Base-by-base conservation (phyloP, 2,329 filamentous ascomycete genomes). In the Calycina herbarum region DNA sequence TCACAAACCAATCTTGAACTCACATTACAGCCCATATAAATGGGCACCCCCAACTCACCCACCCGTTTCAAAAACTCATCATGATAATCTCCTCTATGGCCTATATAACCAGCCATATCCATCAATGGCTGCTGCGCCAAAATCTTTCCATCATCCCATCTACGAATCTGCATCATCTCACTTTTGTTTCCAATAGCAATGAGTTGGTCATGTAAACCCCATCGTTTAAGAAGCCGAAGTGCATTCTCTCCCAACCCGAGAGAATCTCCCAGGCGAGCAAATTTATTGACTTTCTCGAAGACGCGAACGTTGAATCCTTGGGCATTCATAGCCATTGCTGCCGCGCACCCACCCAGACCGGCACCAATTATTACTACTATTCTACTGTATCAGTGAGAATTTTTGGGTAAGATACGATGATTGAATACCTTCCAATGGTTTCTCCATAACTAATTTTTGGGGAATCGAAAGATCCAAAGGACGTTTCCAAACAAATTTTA, bases 91-190 rank as follows among this genome's bases (percentile, higher is more conserved):
- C 79, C 79, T 6, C 79, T 73, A 68, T 81, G 79, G 2, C 79
- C 79, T 62, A 81, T 81, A 65, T 81, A 80, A 5, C 79, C 79
- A 2, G 81, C 81, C 81, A 82, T 82, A 72, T 82, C 80, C 80
- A 82, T 82, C 42, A 83, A 72, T 10, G 80, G 80, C 70, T 83
- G 81, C 63, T 78, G 76, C 0, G 80, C 81, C 3, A 82, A 73
- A 31, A 81, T 76, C 71, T 80, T 81, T 7, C 81, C 81, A 69
- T 82, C 80, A 35, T 77, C 72, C 81, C 81, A 82, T 11, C 80
- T 72, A 10, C 81, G 76, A 66, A 83, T 82, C 67, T 81, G 79
- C 80, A 82, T 82, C 65, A 79, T 75, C 1, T 78, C 76, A 0
- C 79, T 78, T 70, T 82, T 79, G 70, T 82, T 82, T 33, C 81